Conservation (phyloP, 192 early-diverging fungal species). For the Polychytrium aggregatum region DNA sequence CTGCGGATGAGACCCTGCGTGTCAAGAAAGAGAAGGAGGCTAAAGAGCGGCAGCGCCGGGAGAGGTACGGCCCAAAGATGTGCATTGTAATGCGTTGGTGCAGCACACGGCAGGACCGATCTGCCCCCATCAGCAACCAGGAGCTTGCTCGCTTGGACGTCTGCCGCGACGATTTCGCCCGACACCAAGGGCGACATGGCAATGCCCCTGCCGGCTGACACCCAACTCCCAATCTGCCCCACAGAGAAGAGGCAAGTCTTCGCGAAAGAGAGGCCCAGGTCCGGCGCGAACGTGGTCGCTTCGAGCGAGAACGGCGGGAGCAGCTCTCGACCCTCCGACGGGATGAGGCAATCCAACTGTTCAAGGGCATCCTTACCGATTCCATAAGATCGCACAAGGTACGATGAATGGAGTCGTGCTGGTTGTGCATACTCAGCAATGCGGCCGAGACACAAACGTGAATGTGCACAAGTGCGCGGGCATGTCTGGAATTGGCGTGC, state of each 20-base stretch:
- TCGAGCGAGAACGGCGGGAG: conserved; percentile 22
- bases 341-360: conserved; percentile 28
- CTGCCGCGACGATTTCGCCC: too few species aligned
- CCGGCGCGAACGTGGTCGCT: conserved; percentile 21
- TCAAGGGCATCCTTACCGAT: conserved; percentile 40
- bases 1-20: conserved; percentile 10
- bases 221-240: too few species aligned
- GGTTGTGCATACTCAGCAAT: too few species aligned
- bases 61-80: too few species aligned
- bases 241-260: conserved; percentile 42
- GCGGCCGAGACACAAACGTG: background rate
- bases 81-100: too few species aligned
- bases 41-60: conserved; percentile 26
- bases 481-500: too few species aligned
- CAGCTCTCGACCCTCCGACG: conserved; percentile 15
- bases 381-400: conserved; percentile 35
- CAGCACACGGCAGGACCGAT: too few species aligned
- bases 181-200: too few species aligned
- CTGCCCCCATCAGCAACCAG: too few species aligned
- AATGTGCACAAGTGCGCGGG: background rate
- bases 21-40: conserved; percentile 11
- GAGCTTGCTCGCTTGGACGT: too few species aligned
- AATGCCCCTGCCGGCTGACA: too few species aligned
- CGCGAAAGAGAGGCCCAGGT: conserved; percentile 45
- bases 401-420: conserved; percentile 1